Evolutionary conservation across 2,329 filamentous ascomycete species (phyloP), one percentile per base, ranked within the genome.

Genomic region (Chalaropsis ovoidea): DNA sequence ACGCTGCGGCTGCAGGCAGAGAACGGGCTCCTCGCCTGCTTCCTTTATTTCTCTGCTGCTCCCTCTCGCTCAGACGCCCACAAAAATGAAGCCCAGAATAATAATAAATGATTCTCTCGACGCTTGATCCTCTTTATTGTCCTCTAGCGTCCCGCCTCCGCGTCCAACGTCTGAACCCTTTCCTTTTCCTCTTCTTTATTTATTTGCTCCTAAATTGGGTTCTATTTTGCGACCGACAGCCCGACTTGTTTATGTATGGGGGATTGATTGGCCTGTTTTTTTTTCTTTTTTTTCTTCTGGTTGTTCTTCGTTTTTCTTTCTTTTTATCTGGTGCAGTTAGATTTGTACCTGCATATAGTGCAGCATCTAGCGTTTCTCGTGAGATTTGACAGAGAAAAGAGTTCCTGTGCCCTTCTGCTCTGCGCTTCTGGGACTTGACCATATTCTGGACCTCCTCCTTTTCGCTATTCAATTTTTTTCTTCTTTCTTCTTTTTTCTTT

Each of bases 91-190:
- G 47, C 47, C 47, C 47, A 52, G 19, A 52, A 24, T 15, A 56
- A 56, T 31, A 35, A 56, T 56, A 35, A 56, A 56, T 15, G 52
- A 19, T 56, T 27, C 35, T 56, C 52, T 56, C 17, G 27, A 56
- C 52, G 52, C 52, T 56, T 56, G 52, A 56, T 56, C 52, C 52
- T 56, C 52, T 56, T 56, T 56, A 56, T 56, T 56, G 52, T 56
- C 27, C 52, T 35, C 27, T 56, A 35, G 24, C 52, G 52, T 56
- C 52, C 52, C 47, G 47, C 47, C 47, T 52, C 47, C 13, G 19
- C 19, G 8, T 3, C 47, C n/a, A 52, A 39, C 5, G 35, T 10
- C 35, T 39, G 47, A 11, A 24, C 47, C 47, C 19, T 52, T 52
- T 13, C 15, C 15, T 13, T 24, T 52, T 52, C 22, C 24, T 24